Evolutionary conservation across 768 basidiomycete genomes (phyloP), one percentile per base, ranked within the genome.

Genomic region (Myochromella boudieri): DNA sequence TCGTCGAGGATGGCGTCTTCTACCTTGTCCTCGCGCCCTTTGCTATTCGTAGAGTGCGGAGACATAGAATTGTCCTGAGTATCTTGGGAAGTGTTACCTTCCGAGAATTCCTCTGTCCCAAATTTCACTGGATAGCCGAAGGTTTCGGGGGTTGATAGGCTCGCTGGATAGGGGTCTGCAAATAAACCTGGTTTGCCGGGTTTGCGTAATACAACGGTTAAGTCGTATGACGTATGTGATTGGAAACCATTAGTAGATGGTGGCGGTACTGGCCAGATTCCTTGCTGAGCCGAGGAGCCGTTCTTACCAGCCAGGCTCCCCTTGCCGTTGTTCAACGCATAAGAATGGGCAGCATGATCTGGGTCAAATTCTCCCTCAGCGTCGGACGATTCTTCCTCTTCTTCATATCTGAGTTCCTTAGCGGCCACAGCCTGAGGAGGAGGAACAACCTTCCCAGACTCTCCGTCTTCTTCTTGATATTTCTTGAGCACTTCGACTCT

Each of bases 91-190:
- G 32, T 57, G n/a, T 60, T 57, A 15, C 68, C 64, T 18, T 65
- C 67, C 15, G 44, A 59, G 17, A 44, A 38, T 9, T 60, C 58
- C 4, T 53, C 59, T 26, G 51, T 46, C 4, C 47, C 47, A 15
- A 48, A 37, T 2, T 31, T 39, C 6, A 26, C 12, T n/a, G 21
- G 25, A 15, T 53, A 48, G 37, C 42, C 41, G 24, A 52, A 32
- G 12, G 39, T 21, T 14, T 63, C 50, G 11, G 75, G 76, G 1
- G 75, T 74, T 0, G 77, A 77, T 29, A 79, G 65, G 49, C 71
- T 74, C 38, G 72, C 72, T 1, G 77, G 77, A 52, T 72, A 77
- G 2, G 75, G 72, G 52, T 76, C 75, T 20, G 62, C 44, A 44
- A 65, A 58, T 11, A 76, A 52, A 45, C 69, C 53, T 15, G 68